phyloP scores from a whole-genome alignment of 192 early-diverging fungal species.

The Rhizophagus clarus region DNA sequence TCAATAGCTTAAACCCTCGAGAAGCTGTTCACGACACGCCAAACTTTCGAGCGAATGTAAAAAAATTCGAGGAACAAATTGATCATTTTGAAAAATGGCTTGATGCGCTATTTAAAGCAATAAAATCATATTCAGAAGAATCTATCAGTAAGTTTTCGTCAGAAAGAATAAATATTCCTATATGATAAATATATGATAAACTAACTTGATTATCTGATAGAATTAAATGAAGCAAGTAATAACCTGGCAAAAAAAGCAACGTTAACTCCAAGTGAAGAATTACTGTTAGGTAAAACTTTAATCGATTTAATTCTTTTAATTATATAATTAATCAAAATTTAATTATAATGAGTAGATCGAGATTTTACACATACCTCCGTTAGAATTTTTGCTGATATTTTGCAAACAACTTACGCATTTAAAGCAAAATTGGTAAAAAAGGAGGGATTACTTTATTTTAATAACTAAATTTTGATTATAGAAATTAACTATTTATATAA shows the following conservation, averaged over 20 bases:
- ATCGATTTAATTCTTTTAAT: not conserved
- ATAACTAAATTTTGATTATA: not conserved
- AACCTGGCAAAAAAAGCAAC: slow-evolving; percentile 32
- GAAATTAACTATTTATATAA: not conserved
- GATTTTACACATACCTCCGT: slow-evolving; percentile 49
- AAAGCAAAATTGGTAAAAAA: slow-evolving; percentile 48
- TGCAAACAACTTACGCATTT: slow-evolving; percentile 51
- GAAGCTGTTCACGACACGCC: slow-evolving; percentile 58
- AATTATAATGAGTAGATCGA: slow-evolving; percentile 35
- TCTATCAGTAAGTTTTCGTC: slow-evolving; percentile 37
- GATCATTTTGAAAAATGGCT: slow-evolving; percentile 61
- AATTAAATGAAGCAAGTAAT: slow-evolving; percentile 39
- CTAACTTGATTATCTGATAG: slow-evolving; percentile 6
- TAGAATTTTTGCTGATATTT: slow-evolving; percentile 44
- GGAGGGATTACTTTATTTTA: not conserved
- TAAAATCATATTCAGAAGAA: slow-evolving; percentile 44
- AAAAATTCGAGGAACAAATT: slow-evolving; percentile 57
- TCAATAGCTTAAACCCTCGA: slow-evolving; percentile 48
- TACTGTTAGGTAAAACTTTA: slow-evolving; percentile 36
- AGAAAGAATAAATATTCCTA: not conserved
- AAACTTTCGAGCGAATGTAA: slow-evolving; percentile 54
- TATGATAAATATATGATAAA: not conserved
- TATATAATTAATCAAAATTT: not conserved
- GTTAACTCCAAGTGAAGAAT: slow-evolving; percentile 27
- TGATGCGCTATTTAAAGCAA: slow-evolving; percentile 40